These are phyloP conservation scores for Botrytis squamosa DNA, from an alignment of 2,329 filamentous ascomycete genomes.

Conservation along the genomic window DNA sequence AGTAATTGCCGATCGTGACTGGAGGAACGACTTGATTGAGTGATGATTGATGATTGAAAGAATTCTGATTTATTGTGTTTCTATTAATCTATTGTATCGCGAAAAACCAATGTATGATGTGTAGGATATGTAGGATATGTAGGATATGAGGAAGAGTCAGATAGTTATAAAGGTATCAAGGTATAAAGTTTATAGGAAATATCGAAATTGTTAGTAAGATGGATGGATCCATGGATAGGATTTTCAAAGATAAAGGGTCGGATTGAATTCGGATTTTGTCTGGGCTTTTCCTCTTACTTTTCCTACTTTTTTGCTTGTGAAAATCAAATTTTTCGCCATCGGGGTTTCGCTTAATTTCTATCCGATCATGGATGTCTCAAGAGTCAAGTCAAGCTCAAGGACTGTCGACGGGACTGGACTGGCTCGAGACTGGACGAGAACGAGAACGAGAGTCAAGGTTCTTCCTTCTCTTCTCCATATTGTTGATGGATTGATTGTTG, in stretches of 20 bases:
- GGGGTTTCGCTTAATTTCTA: background rate
- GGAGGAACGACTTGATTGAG: background rate
- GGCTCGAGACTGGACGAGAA: too few relatives aligned
- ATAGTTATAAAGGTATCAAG: background rate
- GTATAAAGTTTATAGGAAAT: background rate
- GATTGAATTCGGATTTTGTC: background rate
- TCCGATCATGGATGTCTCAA: background rate
- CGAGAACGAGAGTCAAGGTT: too few relatives aligned
- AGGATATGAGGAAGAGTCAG: background rate
- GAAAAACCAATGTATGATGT: background rate
- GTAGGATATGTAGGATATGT: too few relatives aligned
- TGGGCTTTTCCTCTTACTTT: background rate
- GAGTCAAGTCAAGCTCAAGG: too few relatives aligned
- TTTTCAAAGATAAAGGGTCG: slow-evolving; percentile 4
- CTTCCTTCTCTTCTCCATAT: background rate
- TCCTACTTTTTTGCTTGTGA: slow-evolving; percentile 13
- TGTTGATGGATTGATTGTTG: background rate
- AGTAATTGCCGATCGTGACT: background rate
- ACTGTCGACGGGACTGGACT: too few relatives aligned
- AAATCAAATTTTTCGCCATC: slow-evolving; percentile 9
- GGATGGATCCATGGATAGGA: background rate
- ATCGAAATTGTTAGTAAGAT: background rate
- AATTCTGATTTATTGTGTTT: background rate
- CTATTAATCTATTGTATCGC: background rate
- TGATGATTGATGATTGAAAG: background rate